phyloP scores from a whole-genome alignment of 768 basidiomycete species.

The Leucosporidium creatinivorum region DNA sequence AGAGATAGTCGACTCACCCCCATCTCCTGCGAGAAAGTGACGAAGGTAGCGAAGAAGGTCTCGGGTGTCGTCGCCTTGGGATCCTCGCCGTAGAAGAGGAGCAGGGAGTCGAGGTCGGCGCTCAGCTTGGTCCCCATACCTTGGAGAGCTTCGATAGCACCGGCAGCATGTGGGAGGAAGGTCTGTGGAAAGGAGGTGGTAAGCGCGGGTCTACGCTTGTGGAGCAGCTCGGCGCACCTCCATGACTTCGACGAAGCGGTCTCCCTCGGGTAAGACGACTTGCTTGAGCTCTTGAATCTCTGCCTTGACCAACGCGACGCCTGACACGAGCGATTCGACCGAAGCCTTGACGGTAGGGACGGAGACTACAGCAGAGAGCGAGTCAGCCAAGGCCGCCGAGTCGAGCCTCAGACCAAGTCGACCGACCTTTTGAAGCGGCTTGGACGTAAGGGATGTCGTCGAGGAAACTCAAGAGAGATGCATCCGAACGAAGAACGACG shows the following conservation, averaged over 20 bases:
- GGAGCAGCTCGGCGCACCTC: conserved; percentile 46
- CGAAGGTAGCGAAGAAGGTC: conserved; percentile 68
- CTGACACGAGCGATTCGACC: conserved; percentile 54
- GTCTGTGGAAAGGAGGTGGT: conserved; percentile 45
- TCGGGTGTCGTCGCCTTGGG: conserved; percentile 67
- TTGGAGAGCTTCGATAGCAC: conserved; percentile 59
- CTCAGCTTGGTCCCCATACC: conserved; percentile 56
- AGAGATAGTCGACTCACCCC: conserved; percentile 47
- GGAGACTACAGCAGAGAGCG: conserved; percentile 53
- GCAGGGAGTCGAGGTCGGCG: conserved; percentile 54
- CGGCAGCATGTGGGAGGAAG: conserved; percentile 50
- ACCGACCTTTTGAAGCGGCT: conserved; percentile 68
- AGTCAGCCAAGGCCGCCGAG: too few relatives aligned
- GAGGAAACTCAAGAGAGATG: conserved; percentile 59
- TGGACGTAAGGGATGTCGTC: conserved; percentile 75
- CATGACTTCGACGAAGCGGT: conserved; percentile 65
- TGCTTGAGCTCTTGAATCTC: conserved; percentile 51
- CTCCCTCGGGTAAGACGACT: conserved; percentile 44
- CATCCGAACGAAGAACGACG: conserved; percentile 61
- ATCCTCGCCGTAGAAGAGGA: conserved; percentile 71
- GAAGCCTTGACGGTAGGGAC: conserved; percentile 57
- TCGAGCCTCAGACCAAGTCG: too few relatives aligned
- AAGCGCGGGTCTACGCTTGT: not conserved
- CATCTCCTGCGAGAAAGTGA: conserved; percentile 65
- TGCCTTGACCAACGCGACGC: conserved; percentile 52